These are phyloP conservation scores for Microascus cirrosus DNA, from an alignment of 2,329 filamentous ascomycete species.

Conservation along the genomic window DNA sequence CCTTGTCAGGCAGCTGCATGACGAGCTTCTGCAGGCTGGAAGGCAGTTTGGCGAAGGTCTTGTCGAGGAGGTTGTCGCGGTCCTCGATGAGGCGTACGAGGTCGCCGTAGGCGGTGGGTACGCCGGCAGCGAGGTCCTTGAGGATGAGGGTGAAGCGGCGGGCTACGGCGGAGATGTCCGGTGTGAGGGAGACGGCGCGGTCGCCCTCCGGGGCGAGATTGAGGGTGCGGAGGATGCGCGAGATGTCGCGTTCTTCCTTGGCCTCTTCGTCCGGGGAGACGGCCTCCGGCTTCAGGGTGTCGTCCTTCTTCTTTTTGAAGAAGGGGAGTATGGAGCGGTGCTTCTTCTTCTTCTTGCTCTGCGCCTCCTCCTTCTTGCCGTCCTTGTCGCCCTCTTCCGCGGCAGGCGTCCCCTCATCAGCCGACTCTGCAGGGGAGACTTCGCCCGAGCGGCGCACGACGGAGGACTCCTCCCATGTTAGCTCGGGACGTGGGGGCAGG, in stretches of 20 bases:
- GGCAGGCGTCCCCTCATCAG: slow-evolving; percentile 8
- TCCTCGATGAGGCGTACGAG: slow-evolving; percentile 55
- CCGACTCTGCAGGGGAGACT: slow-evolving; percentile 20
- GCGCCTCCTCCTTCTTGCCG: slow-evolving; percentile 18
- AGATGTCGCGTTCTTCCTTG: slow-evolving; percentile 59
- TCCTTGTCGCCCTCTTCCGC: slow-evolving; percentile 17
- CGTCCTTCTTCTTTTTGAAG: slow-evolving; percentile 27
- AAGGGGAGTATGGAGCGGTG: slow-evolving; percentile 23
- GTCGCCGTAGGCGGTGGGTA: slow-evolving; percentile 86
- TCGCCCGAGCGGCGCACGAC: slow-evolving; percentile 12
- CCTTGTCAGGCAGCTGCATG: slow-evolving; percentile 69
- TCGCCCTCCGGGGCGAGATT: slow-evolving; percentile 76
- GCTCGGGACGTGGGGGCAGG: slow-evolving; percentile 40
- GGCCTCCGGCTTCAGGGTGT: slow-evolving; percentile 21
- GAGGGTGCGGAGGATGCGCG: slow-evolving; percentile 68
- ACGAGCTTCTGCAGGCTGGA: slow-evolving; percentile 76
- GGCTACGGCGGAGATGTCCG: slow-evolving; percentile 72
- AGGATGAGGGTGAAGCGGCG: slow-evolving; percentile 80
- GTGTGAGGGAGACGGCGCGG: slow-evolving; percentile 72
- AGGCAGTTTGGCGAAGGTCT: slow-evolving; percentile 58
- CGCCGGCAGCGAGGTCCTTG: slow-evolving; percentile 84
- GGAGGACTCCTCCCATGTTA: slow-evolving; percentile 29
- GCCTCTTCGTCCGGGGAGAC: slow-evolving; percentile 27
- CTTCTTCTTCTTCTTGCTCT: slow-evolving; percentile 18
- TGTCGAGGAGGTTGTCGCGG: slow-evolving; percentile 46